Percentiles rank a stretch among this genome's conserved stretches.
Conservation (phyloP, 2,329 filamentous ascomycete species). For the Coleophoma crateriformis region DNA sequence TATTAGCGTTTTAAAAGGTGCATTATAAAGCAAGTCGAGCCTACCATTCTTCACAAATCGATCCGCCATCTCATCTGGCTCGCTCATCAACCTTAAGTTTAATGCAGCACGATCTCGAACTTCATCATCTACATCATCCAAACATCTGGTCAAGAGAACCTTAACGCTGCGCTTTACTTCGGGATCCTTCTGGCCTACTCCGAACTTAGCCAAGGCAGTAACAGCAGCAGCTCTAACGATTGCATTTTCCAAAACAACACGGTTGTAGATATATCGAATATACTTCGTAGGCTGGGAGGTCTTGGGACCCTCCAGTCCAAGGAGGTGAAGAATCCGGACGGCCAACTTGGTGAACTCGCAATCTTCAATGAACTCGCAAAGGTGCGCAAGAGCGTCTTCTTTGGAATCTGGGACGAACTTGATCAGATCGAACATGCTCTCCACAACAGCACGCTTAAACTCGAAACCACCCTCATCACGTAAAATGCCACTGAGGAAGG, state of each 20-base stretch:
- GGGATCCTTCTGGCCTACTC: conserved; percentile 90
- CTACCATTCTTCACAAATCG: conserved; percentile 90
- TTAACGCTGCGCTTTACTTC: conserved; percentile 95
- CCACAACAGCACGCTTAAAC: conserved; percentile 95
- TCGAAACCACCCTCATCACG: conserved; percentile 97
- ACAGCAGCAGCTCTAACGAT: conserved; percentile 93
- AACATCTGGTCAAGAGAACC: conserved; percentile 84
- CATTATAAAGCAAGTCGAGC: conserved; percentile 17
- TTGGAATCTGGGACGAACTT: conserved; percentile 93
- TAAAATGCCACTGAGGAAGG: conserved; percentile 94
- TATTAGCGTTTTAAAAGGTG: conserved; percentile 20
- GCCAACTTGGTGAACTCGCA: conserved; percentile 98
- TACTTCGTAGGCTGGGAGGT: conserved; percentile 97
- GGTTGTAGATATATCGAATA: conserved; percentile 98
- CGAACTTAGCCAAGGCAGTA: conserved; percentile 93
- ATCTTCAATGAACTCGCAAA: conserved; percentile 99
- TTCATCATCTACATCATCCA: conserved; percentile 97
- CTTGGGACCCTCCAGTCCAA: conserved; percentile 91
- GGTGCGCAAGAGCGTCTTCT: conserved; percentile 79
- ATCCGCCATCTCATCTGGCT: conserved; percentile 72
- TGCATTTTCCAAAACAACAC: conserved; percentile 94
- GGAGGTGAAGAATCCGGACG: conserved; percentile 87
- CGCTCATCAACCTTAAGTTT: conserved; percentile 86
- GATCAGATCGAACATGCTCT: conserved; percentile 99
- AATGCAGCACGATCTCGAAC: conserved; percentile 92